phyloP scores from a whole-genome alignment of 2,329 filamentous ascomycete species.

The Epichloe elymi region DNA sequence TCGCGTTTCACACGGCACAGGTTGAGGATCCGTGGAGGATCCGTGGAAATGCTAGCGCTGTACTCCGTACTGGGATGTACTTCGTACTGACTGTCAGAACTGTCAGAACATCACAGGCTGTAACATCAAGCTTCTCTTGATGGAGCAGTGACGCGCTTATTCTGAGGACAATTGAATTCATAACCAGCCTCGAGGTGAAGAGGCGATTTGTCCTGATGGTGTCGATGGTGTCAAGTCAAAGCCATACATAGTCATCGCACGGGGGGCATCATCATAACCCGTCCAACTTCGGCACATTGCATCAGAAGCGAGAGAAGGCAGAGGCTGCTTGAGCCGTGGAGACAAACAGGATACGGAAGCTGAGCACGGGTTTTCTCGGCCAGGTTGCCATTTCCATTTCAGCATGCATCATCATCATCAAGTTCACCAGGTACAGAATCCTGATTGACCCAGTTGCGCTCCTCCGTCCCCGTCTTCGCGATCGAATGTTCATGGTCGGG shows the following conservation, averaged over 20 bases:
- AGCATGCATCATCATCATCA: background rate
- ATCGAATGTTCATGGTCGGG: background rate
- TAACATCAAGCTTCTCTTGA: no score
- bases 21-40: background rate
- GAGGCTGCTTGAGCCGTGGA: background rate
- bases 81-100: no score
- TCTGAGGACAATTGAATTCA: no score
- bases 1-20: background rate
- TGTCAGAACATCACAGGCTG: no score
- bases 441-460: background rate
- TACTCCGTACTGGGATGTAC: no score
- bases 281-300: slow-evolving; percentile 1
- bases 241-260: background rate
- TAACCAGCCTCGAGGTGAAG: no score
- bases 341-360: background rate
- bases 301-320: background rate
- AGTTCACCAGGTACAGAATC: background rate
- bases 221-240: background rate
- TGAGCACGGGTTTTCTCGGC: no score
- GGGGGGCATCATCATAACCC: background rate
- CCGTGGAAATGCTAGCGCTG: background rate
- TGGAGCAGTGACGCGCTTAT: no score
- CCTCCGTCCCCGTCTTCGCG: slow-evolving; percentile 1
- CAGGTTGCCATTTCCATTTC: background rate
- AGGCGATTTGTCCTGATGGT: no score